These are phyloP conservation scores for Cryptomeria japonica DNA, from an alignment of 75 land plant genomes.

Conservation along the genomic window DNA sequence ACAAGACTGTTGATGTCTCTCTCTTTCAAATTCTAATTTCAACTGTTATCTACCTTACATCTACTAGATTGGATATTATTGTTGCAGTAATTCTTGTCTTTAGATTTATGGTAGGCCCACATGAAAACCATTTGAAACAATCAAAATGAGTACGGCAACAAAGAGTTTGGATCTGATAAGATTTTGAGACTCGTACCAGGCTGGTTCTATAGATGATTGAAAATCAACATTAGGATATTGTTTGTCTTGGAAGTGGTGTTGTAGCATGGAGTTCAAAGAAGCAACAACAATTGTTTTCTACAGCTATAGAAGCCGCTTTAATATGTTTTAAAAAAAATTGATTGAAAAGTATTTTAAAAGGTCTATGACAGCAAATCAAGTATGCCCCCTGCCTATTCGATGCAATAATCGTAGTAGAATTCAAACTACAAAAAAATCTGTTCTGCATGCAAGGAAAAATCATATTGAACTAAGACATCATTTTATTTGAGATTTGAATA, in stretches of 20 bases:
- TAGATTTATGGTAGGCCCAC: not conserved
- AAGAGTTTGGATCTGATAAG: not conserved
- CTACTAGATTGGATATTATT: not conserved
- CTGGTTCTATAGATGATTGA: not conserved
- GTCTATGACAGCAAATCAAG: not conserved
- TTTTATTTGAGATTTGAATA: too few relatives aligned
- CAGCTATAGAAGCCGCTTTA: not conserved
- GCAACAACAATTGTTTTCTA: not conserved
- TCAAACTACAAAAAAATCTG: not conserved
- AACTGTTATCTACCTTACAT: not conserved
- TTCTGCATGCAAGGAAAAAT: too few relatives aligned
- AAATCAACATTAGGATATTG: too few relatives aligned
- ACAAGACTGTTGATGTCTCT: not conserved
- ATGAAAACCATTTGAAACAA: not conserved
- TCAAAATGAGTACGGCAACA: not conserved
- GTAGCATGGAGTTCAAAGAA: not conserved
- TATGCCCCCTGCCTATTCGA: not conserved
- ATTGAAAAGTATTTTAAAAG: not conserved
- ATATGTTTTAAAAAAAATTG: not conserved
- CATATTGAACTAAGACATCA: too few relatives aligned
- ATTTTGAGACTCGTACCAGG: not conserved
- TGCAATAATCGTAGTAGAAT: not conserved
- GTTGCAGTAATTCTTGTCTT: not conserved
- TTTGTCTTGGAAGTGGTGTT: not conserved
- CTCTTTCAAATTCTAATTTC: not conserved